These are phyloP conservation scores for Lichtheimia ornata DNA, from an alignment of 371 early-diverging fungal genomes.

Conservation along the genomic window DNA sequence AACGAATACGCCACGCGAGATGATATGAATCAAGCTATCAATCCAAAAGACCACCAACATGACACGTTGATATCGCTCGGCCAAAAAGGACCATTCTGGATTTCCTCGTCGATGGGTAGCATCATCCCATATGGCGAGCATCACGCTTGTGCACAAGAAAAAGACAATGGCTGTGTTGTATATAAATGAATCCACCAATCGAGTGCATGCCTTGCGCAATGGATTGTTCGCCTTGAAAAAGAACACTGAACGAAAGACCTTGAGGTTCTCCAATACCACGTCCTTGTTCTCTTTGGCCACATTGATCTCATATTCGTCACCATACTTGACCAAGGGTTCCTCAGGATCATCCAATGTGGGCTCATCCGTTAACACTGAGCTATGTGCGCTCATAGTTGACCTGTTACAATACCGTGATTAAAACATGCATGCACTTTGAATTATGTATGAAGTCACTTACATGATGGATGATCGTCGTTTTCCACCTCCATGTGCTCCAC, in stretches of 20 bases:
- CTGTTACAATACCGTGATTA: conserved; percentile 3
- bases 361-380: conserved; percentile 2
- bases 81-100: conserved; percentile 7
- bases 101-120: conserved; percentile 19
- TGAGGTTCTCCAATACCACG: conserved; percentile 28
- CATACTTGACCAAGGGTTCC: conserved; percentile 28
- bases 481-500: neutral
- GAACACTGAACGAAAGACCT: conserved; percentile 27
- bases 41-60: conserved; percentile 38
- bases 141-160: conserved; percentile 42
- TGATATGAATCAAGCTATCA: conserved; percentile 40
- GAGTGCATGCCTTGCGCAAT: conserved; percentile 17
- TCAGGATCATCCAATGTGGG: conserved; percentile 4
- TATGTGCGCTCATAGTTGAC: conserved; percentile 10
- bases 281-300: conserved; percentile 39
- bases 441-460: neutral
- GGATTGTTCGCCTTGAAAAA: conserved; percentile 16
- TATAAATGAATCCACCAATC: neutral
- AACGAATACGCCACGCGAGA: conserved; percentile 47
- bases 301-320: conserved; percentile 40
- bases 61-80: conserved; percentile 32
- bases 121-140: conserved; percentile 39
- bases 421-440: neutral
- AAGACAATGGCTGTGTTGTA: conserved; percentile 43
- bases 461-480: conserved; percentile 9